Evolutionary conservation across 129 eudicot species (phyloP).

Genomic region (Flaveria linearis): DNA sequence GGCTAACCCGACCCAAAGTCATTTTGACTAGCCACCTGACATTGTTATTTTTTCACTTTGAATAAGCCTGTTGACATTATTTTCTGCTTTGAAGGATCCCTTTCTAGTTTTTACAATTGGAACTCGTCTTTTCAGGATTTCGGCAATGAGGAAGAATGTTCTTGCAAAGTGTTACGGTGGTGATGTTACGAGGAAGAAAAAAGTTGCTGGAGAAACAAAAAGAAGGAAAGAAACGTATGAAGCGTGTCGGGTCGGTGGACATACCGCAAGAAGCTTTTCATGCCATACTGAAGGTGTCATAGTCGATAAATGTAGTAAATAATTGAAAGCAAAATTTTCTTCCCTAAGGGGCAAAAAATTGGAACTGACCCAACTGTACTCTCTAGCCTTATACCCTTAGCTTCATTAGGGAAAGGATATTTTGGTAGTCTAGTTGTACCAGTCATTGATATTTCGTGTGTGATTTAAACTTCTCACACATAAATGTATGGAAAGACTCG

Average conservation of each 20-base stretch:
- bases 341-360: not conserved
- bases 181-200: constrained; percentile 79
- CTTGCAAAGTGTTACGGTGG: constrained; percentile 99
- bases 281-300: constrained; percentile 78
- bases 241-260: constrained; percentile 97
- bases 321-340: not conserved
- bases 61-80: not conserved
- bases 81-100: not conserved
- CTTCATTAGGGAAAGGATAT: not conserved
- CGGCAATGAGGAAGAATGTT: constrained; percentile 96
- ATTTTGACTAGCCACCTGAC: not conserved
- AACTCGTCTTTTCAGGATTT: constrained; percentile 50
- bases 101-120: not conserved
- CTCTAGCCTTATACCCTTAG: constrained; percentile 17
- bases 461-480: not conserved
- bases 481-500: not conserved
- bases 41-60: not conserved
- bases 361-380: not conserved
- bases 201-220: constrained; percentile 93
- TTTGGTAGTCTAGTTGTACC: constrained; percentile 11
- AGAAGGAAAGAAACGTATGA: constrained; percentile 98
- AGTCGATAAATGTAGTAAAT: constrained; percentile 9
- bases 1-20: not conserved
- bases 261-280: constrained; percentile 96
- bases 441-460: constrained; percentile 1